Evolutionary conservation across 768 basidiomycete species (phyloP).

Genomic region (Brasilioporus rufonigricans): DNA sequence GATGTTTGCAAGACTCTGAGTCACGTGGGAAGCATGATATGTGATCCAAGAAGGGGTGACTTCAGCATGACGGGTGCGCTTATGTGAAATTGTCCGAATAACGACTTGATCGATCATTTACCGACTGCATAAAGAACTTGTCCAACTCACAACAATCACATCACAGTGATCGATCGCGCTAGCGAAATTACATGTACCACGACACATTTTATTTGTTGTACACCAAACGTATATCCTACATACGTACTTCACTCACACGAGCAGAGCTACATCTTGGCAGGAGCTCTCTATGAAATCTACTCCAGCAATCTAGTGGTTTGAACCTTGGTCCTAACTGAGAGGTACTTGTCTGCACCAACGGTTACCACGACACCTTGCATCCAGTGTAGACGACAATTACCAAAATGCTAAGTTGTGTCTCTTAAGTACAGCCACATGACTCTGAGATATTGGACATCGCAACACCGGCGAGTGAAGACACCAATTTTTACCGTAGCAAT

Average conservation of each 20-base stretch:
- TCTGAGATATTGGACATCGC: too few relatives aligned
- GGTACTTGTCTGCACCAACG: too few relatives aligned
- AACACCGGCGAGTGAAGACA: neutral
- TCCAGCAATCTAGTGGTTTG: too few relatives aligned
- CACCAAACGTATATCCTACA: neutral
- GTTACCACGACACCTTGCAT: too few relatives aligned
- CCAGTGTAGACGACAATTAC: too few relatives aligned
- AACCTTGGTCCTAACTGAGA: too few relatives aligned
- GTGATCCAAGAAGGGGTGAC: slow-evolving; percentile 1
- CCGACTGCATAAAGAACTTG: neutral
- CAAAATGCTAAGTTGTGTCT: too few relatives aligned
- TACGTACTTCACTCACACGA: neutral
- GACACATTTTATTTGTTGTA: neutral
- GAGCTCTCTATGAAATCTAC: too few relatives aligned
- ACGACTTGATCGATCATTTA: neutral
- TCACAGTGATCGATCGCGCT: neutral
- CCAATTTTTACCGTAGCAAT: neutral
- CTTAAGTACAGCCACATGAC: too few relatives aligned
- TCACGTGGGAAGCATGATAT: neutral
- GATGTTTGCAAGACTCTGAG: too few relatives aligned
- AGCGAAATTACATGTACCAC: neutral
- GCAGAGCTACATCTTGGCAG: too few relatives aligned
- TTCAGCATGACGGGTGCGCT: too few relatives aligned
- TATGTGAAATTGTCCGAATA: neutral
- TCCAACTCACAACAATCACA: neutral